A percentile compares a stretch with the other conserved stretches of the same genome.
phyloP scores from a whole-genome alignment of 768 basidiomycete genomes.

The Chlorophyllum brunneum region DNA sequence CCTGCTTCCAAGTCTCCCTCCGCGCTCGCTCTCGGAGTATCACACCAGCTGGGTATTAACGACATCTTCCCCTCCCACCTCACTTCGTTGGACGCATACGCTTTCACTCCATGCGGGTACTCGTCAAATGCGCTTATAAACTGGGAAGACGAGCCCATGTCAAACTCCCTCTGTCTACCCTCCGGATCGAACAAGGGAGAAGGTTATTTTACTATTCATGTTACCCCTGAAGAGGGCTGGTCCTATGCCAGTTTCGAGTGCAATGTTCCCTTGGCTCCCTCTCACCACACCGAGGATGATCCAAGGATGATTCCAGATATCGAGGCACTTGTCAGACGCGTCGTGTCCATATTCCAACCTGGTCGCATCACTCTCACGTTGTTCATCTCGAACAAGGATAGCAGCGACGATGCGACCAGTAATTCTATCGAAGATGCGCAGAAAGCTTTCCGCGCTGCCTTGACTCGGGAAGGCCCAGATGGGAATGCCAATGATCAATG shows the following conservation, averaged over 20 bases:
- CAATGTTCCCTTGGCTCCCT: conserved; percentile 73
- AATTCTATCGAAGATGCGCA: conserved; percentile 69
- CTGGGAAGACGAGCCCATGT: conserved; percentile 43
- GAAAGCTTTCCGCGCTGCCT: conserved; percentile 64
- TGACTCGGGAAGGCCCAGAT: conserved; percentile 28
- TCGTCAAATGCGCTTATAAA: conserved; percentile 87
- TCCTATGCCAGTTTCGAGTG: conserved; percentile 99
- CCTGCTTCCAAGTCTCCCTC: conserved; percentile 36
- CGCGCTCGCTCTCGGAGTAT: conserved; percentile 56
- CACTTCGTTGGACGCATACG: conserved; percentile 87
- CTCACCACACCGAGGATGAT: conserved; percentile 25
- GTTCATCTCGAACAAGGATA: conserved; percentile 73
- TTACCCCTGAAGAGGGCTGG: conserved; percentile 97
- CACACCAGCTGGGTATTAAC: conserved; percentile 72
- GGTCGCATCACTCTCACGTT: conserved; percentile 81
- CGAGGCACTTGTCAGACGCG: conserved; percentile 76
- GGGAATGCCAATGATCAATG: not conserved
- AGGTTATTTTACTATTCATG: conserved; percentile 98
- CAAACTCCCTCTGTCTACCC: conserved; percentile 17
- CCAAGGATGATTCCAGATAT: conserved; percentile 59
- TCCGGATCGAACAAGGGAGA: conserved; percentile 44
- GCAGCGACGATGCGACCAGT: conserved; percentile 41
- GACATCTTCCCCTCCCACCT: conserved; percentile 75
- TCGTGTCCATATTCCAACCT: conserved; percentile 92
- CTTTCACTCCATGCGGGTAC: conserved; percentile 95